Evolutionary conservation across 2,329 filamentous ascomycete genomes (phyloP), one percentile per base, ranked within the genome.

Genomic region (Tolypocladium paradoxum): DNA sequence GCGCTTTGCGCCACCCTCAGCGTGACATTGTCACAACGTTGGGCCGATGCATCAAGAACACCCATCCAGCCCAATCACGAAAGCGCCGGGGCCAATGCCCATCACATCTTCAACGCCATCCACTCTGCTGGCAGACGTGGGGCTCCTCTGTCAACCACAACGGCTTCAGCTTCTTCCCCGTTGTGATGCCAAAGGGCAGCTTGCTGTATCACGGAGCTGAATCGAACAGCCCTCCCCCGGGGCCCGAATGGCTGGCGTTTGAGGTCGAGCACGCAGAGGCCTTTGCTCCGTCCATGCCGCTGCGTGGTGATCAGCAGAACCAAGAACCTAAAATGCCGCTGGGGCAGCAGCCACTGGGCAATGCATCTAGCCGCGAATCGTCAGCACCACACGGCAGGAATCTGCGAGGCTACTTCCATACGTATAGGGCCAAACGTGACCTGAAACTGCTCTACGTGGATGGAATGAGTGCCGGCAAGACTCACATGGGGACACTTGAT

Each of bases 121-220:
- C 82, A 89, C 58, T 82, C 82, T 11, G 84, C 85, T 1, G 82
- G 87, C 72, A 76, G 87, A 36, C 85, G 71, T 90, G 84, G 80
- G 86, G 84, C 1, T 87, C 84, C 0, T 83, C 84, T 0, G 64
- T 88, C 3, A 77, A 87, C 54, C 87, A 90, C 66, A 90, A 90
- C 64, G 87, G 87, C 53, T 84, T 90, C 75, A 82, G 83, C 1
- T 76, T 87, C 59, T 87, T 89, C 60, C 73, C 85, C 0, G 85
- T 79, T 1, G 77, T 75, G 0, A 76, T 90, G 0, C 85, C 86
- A 0, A 70, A 73, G 20, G 84, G 82, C 3, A 85, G 82, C 0
- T 69, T 83, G 36, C 66, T 90, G 11, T 88, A 89, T 60, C 87
- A 90, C 62, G 87, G 87, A 14, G 76, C 75, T 0, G 58, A 58